phyloP scores from a whole-genome alignment of 352 stramenopile genomes.

The Nothophytophthora sp. region DNA sequence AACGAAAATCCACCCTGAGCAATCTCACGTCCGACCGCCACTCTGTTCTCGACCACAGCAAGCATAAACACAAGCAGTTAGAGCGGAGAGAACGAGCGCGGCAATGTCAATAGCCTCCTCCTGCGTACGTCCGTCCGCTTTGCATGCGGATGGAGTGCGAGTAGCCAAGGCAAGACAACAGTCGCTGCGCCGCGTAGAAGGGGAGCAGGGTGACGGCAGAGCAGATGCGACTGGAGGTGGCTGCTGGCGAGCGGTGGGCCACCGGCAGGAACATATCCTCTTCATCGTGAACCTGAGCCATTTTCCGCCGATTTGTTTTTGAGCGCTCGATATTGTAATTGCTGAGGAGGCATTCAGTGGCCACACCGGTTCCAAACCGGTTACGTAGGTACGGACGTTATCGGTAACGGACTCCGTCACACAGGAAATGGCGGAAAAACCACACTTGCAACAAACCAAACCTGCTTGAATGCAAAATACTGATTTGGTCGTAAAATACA shows the following conservation, averaged over 20 bases:
- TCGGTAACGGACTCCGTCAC: too few relatives aligned
- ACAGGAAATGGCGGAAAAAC: too few relatives aligned
- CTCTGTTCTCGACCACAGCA: slow-evolving; percentile 28
- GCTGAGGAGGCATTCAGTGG: too few relatives aligned
- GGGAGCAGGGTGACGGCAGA: slow-evolving; percentile 62
- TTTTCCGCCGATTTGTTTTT: too few relatives aligned
- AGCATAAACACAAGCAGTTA: not conserved
- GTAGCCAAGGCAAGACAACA: slow-evolving; percentile 78
- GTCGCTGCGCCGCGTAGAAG: slow-evolving; percentile 52
- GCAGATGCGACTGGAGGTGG: slow-evolving; percentile 42
- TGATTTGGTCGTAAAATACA: too few relatives aligned
- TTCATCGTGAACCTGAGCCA: slow-evolving; percentile 23
- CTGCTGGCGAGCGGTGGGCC: slow-evolving; percentile 8
- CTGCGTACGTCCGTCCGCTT: slow-evolving; percentile 75
- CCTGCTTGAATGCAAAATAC: too few relatives aligned
- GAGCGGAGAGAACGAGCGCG: too few relatives aligned
- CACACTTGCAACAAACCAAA: too few relatives aligned
- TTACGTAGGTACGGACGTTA: too few relatives aligned
- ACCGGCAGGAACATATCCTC: slow-evolving; percentile 37
- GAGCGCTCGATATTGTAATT: slow-evolving; percentile 1
- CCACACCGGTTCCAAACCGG: too few relatives aligned
- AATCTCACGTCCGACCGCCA: slow-evolving; percentile 63
- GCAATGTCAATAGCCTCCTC: too few relatives aligned
- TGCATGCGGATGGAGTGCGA: slow-evolving; percentile 65
- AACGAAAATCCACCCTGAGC: slow-evolving; percentile 89